phyloP scores from a whole-genome alignment of 345 rosid genomes.

The Lepidium didymum region DNA sequence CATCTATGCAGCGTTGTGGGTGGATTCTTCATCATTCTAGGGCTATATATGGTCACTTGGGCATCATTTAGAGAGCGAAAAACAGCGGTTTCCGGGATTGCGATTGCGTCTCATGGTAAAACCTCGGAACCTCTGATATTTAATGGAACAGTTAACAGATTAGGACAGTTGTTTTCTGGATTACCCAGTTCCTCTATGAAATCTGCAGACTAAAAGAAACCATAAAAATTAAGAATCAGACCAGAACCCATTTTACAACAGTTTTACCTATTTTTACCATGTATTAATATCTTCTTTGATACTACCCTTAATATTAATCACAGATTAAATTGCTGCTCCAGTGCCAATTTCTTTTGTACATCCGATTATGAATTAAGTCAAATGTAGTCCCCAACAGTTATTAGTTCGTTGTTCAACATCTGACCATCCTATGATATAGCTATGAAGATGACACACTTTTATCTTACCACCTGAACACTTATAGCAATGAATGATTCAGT shows the following conservation, averaged over 20 bases:
- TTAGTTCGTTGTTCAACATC: neutral
- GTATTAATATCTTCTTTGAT: neutral
- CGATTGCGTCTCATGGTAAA: conserved; percentile 30
- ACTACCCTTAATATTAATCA: neutral
- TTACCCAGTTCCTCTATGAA: conserved; percentile 29
- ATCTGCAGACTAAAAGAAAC: conserved; percentile 32
- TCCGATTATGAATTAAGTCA: neutral
- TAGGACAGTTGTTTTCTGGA: conserved; percentile 45
- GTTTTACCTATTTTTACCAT: neutral
- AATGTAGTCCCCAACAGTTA: neutral
- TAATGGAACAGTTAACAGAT: conserved; percentile 39
- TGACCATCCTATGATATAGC: neutral
- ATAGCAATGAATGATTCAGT: neutral
- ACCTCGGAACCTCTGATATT: conserved; percentile 53
- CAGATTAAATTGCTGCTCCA: neutral
- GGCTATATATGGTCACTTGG: conserved; percentile 90
- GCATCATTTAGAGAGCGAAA: conserved; percentile 62
- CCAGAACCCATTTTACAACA: conserved; percentile 1
- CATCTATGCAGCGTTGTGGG: conserved; percentile 54
- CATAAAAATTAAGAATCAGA: neutral
- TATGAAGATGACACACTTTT: conserved; percentile 1
- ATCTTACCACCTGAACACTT: neutral
- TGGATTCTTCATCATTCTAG: conserved; percentile 67
- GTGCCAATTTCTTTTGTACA: neutral
- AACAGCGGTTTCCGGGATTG: conserved; percentile 20